These are phyloP conservation scores for Silene coronaria DNA, from an alignment of 179 eudicot genomes.

Conservation along the genomic window DNA sequence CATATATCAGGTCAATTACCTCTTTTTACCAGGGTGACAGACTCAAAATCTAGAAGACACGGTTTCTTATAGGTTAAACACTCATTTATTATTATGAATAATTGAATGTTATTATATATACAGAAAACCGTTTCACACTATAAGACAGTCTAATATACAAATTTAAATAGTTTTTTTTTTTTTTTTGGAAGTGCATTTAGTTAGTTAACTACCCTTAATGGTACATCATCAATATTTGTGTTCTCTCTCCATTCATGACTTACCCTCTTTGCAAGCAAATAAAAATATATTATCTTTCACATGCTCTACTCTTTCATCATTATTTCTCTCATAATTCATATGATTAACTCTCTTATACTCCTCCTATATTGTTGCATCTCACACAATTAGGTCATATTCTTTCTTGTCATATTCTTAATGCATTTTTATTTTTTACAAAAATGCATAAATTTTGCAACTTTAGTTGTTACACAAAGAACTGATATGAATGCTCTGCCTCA, in stretches of 20 bases:
- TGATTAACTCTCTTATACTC: conserved; percentile 8
- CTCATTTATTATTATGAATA: too few species aligned
- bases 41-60: too few species aligned
- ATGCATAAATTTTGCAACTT: conserved; percentile 12
- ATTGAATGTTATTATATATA: too few species aligned
- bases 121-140: too few species aligned
- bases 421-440: conserved; percentile 6
- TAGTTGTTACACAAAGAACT: neutral
- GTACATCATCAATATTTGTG: neutral
- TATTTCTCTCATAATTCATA: conserved; percentile 5
- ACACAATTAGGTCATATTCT: neutral
- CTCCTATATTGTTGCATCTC: conserved; percentile 10
- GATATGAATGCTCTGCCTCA: neutral
- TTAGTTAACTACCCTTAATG: conserved; percentile 11
- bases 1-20: too few species aligned
- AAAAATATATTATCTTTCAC: conserved; percentile 19
- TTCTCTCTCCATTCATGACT: conserved; percentile 26
- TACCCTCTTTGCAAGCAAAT: conserved; percentile 27
- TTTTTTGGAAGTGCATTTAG: neutral
- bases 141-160: too few species aligned
- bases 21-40: too few species aligned
- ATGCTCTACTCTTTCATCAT: conserved; percentile 17
- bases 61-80: too few species aligned
- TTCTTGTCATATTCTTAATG: conserved; percentile 1
- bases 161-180: too few species aligned